Percentiles rank a stretch among this genome's conserved stretches.
Evolutionary conservation across 495 filamentous ascomycete genomes (phyloP).

Genomic region (Polyplosphaeria fusca): DNA sequence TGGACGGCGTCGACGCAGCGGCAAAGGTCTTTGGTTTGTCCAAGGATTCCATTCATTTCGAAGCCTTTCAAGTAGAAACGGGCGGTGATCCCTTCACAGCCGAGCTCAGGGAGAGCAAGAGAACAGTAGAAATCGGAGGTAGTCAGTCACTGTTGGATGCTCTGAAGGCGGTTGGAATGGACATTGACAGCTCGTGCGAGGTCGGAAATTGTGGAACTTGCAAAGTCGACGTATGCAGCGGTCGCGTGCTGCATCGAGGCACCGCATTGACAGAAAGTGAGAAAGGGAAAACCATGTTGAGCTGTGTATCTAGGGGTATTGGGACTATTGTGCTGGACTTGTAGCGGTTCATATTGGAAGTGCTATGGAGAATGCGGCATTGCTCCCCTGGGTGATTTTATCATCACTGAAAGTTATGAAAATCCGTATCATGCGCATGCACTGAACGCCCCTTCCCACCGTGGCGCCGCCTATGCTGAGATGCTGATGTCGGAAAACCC

Average conservation of each 20-base stretch:
- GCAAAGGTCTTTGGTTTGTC: constrained; percentile 42
- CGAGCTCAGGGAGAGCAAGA: constrained; percentile 40
- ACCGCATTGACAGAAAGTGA: constrained; percentile 46
- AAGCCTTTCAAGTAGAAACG: constrained; percentile 52
- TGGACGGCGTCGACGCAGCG: constrained; percentile 45
- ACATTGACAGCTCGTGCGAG: constrained; percentile 52
- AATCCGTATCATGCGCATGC: no score
- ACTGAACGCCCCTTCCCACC: no score
- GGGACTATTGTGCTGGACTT: constrained; percentile 39
- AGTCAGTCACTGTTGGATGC: constrained; percentile 45
- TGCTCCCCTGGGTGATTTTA: no score
- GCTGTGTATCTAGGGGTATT: constrained; percentile 42
- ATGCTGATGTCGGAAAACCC: no score
- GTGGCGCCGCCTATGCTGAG: no score
- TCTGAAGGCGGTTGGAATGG: constrained; percentile 45
- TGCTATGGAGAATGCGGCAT: no score
- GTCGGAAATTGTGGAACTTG: constrained; percentile 62
- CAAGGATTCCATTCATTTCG: constrained; percentile 52
- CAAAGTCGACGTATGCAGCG: constrained; percentile 47
- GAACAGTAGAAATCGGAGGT: constrained; percentile 39
- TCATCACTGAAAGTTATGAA: no score
- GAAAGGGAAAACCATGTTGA: constrained; percentile 46
- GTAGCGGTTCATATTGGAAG: no score
- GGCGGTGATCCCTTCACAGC: constrained; percentile 56
- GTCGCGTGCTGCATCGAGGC: constrained; percentile 54